Percentiles rank a stretch among this genome's conserved stretches.
Conservation (phyloP, 2,329 filamentous ascomycete genomes). For the Colletotrichum sp. region DNA sequence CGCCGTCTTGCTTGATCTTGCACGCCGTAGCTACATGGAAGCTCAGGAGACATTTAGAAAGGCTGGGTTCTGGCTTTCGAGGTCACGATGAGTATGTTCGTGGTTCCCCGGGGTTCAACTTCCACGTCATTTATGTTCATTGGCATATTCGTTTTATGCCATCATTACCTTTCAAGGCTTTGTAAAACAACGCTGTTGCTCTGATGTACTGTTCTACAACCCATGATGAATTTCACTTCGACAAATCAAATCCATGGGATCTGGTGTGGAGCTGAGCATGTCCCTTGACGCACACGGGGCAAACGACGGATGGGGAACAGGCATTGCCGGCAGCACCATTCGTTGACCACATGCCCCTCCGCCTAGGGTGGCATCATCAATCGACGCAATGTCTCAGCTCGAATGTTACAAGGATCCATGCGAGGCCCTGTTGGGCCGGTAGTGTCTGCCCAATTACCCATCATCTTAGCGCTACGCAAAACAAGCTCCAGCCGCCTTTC, state of each 20-base stretch:
- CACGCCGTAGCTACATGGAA: neutral
- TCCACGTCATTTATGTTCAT: neutral
- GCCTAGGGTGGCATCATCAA: neutral
- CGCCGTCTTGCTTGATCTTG: neutral
- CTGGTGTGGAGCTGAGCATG: neutral
- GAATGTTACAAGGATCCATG: neutral
- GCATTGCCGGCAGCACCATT: neutral
- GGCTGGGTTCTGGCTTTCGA: neutral
- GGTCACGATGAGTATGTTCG: neutral
- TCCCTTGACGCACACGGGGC: neutral
- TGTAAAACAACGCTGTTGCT: rapidly evolving
- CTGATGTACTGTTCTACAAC: neutral
- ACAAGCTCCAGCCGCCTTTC: neutral
- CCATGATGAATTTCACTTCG: neutral
- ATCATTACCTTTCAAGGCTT: neutral
- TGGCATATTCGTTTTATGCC: neutral
- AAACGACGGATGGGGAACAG: neutral
- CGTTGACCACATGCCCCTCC: neutral
- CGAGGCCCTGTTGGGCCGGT: neutral
- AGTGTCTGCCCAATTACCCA: neutral
- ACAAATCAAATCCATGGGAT: rapidly evolving
- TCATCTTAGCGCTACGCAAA: neutral
- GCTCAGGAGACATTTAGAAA: neutral
- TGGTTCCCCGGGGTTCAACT: neutral
- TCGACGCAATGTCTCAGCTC: neutral